Conservation (phyloP, 306 rosid genomes). For the Medicago lupulina region DNA sequence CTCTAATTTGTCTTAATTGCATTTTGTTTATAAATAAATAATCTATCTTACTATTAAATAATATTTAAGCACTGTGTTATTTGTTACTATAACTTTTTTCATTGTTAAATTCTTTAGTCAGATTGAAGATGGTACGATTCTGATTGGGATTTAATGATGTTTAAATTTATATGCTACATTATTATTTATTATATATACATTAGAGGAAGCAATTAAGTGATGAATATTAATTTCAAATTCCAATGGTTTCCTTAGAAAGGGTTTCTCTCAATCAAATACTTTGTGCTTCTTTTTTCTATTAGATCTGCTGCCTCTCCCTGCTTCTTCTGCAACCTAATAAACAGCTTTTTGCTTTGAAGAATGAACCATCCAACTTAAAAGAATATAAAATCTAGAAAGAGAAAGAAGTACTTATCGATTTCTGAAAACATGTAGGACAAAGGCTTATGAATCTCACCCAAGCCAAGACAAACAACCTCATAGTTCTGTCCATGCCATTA, state of each 20-base stretch:
- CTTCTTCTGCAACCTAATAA: conserved; percentile 75
- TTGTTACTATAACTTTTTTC: not conserved
- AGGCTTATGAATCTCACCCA: conserved; percentile 61
- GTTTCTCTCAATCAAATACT: conserved; percentile 59
- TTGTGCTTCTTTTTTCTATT: conserved; percentile 67
- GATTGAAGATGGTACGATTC: conserved; percentile 43
- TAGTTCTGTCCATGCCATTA: conserved; percentile 42
- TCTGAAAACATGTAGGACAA: conserved; percentile 83
- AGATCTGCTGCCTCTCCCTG: conserved; percentile 84
- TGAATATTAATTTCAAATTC: conserved; percentile 60
- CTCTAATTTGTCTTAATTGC: conserved; percentile 7
- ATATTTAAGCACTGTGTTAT: not conserved
- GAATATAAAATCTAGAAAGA: conserved; percentile 36
- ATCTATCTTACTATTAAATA: not conserved
- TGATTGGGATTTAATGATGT: conserved; percentile 38
- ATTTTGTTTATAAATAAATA: not conserved
- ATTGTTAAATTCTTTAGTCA: conserved; percentile 21
- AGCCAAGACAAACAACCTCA: conserved; percentile 61
- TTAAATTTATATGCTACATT: conserved; percentile 41
- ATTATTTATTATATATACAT: conserved; percentile 25
- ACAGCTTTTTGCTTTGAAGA: conserved; percentile 91
- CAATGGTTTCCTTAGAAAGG: conserved; percentile 57
- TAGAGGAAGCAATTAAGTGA: conserved; percentile 53
- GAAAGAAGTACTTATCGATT: conserved; percentile 59
- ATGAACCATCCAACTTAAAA: conserved; percentile 68